Evolutionary conservation across 192 early-diverging fungal genomes (phyloP).

Genomic region (Gonapodya prolifera): DNA sequence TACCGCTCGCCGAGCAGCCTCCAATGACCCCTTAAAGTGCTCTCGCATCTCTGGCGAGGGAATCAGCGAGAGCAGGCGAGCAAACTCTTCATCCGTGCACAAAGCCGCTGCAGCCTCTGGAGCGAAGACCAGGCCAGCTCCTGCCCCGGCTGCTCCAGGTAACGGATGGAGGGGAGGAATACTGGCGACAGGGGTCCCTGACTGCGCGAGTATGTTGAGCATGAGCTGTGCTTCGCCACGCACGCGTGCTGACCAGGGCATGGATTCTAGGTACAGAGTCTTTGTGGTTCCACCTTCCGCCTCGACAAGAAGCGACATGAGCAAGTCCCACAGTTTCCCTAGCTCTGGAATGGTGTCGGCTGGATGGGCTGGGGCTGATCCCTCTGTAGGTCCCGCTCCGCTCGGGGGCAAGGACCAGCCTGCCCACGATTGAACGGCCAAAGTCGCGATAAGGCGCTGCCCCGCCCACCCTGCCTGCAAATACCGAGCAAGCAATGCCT

Average conservation of each 20-base stretch:
- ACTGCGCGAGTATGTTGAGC: conserved; percentile 46
- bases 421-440: conserved; percentile 73
- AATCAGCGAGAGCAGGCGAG: conserved; percentile 25
- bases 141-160: conserved; percentile 11
- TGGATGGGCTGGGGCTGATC: conserved; percentile 17
- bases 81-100: conserved; percentile 27
- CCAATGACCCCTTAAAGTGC: not conserved
- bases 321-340: conserved; percentile 33
- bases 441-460: conserved; percentile 60
- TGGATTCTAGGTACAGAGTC: conserved; percentile 48
- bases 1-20: not conserved
- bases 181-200: conserved; percentile 18
- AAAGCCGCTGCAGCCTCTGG: conserved; percentile 30
- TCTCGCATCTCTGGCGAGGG: not conserved
- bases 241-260: conserved; percentile 45
- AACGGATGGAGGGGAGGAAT: conserved; percentile 43
- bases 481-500: conserved; percentile 40
- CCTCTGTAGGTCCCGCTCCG: not conserved
- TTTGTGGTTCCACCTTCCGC: conserved; percentile 33
- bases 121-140: conserved; percentile 8
- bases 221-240: conserved; percentile 51
- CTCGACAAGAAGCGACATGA: conserved; percentile 35
- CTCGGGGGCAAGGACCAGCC: conserved; percentile 8
- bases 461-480: conserved; percentile 60
- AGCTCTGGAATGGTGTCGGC: not conserved